A percentile compares a stretch with the other conserved stretches of the same genome.
These are phyloP conservation scores for Colletotrichum spinosum DNA, from an alignment of 2,329 filamentous ascomycete species.

Conservation along the genomic window DNA sequence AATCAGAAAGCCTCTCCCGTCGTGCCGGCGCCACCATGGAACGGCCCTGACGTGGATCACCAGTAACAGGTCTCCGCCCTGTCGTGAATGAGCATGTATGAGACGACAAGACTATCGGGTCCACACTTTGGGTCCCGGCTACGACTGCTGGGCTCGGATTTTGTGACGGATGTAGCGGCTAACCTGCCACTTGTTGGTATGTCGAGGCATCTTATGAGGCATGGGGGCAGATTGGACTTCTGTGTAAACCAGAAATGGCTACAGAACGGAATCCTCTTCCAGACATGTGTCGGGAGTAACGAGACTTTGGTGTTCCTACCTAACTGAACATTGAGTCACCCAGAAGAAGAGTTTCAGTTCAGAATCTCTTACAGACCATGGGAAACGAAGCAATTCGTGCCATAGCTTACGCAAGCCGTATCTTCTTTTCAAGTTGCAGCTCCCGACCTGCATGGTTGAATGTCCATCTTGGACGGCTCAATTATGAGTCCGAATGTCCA, in stretches of 20 bases:
- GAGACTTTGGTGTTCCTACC: no score
- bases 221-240: no score
- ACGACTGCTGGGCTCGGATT: conserved; percentile 26
- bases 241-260: no score
- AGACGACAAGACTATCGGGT: conserved; percentile 14
- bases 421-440: neutral
- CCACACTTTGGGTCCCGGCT: conserved; percentile 11
- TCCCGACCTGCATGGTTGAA: conserved; percentile 11
- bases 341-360: no score
- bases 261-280: no score
- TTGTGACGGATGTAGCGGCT: conserved; percentile 18
- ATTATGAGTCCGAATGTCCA: conserved; percentile 9
- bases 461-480: conserved; percentile 15
- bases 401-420: conserved; percentile 22
- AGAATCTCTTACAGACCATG: no score
- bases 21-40: conserved; percentile 9
- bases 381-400: conserved; percentile 7
- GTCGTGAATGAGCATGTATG: conserved; percentile 2
- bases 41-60: conserved; percentile 5
- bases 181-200: no score
- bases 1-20: conserved; percentile 27
- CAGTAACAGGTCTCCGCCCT: conserved; percentile 8
- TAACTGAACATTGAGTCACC: no score
- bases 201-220: no score
- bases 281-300: no score